phyloP scores from a whole-genome alignment of 495 filamentous ascomycete species.

The Lophiostoma macrostomum region DNA sequence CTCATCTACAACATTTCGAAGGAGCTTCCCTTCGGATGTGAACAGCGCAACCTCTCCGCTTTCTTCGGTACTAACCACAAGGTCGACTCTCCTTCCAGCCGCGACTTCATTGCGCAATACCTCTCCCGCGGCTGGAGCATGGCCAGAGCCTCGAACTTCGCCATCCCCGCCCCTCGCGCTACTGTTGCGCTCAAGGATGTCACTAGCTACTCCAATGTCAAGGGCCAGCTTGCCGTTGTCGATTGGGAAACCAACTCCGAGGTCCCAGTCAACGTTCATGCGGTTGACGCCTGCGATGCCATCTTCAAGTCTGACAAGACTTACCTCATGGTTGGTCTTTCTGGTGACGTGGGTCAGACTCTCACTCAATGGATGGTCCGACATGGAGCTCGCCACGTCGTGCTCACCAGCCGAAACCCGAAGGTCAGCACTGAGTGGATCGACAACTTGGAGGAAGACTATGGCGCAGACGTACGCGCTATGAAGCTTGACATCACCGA shows the following conservation, averaged over 20 bases:
- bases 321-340: slow-evolving; percentile 58
- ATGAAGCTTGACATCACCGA: neutral
- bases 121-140: neutral
- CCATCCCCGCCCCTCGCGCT: too few relatives aligned
- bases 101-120: neutral
- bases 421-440: slow-evolving; percentile 38
- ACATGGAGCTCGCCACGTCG: slow-evolving; percentile 54
- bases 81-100: too few relatives aligned
- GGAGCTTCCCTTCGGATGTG: too few relatives aligned
- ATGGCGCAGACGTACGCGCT: neutral
- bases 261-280: neutral
- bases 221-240: neutral
- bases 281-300: neutral
- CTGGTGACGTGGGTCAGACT: slow-evolving; percentile 56
- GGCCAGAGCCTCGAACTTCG: too few relatives aligned
- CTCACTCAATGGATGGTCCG: slow-evolving; percentile 55
- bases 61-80: too few relatives aligned
- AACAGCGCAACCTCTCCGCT: too few relatives aligned
- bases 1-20: too few relatives aligned
- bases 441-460: neutral
- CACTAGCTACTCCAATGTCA: neutral
- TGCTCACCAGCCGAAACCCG: slow-evolving; percentile 56
- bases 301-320: neutral
- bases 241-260: neutral
- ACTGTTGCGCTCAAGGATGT: too few relatives aligned